phyloP scores from a whole-genome alignment of 257 asterid species.

The Coffea eugenioides region DNA sequence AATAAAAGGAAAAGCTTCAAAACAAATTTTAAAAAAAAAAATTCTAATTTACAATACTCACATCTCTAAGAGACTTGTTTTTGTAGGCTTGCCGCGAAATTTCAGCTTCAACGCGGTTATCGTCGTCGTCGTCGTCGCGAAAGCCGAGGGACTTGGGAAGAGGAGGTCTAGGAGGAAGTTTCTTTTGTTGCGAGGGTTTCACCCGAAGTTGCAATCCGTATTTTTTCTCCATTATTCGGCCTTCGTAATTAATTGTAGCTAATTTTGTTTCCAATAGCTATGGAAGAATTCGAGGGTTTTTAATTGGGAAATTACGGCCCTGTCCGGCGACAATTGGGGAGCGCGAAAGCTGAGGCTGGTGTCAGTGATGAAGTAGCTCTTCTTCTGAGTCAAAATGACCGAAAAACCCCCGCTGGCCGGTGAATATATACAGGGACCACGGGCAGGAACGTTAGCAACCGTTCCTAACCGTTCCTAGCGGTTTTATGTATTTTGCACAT shows the following conservation, averaged over 20 bases:
- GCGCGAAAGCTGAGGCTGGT: background rate
- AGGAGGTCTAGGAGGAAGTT: conserved; percentile 60
- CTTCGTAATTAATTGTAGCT: background rate
- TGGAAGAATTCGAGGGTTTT: background rate
- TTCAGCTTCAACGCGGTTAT: conserved; percentile 67
- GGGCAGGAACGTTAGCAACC: no score
- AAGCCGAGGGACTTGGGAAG: conserved; percentile 51
- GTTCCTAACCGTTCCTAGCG: no score
- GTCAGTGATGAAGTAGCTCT: no score
- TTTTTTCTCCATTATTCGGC: conserved; percentile 41
- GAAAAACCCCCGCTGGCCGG: no score
- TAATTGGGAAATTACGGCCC: background rate
- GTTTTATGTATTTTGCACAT: no score
- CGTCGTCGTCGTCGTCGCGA: conserved; percentile 58
- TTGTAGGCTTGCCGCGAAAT: conserved; percentile 82
- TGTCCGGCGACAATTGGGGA: background rate
- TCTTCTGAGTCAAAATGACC: no score
- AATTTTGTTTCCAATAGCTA: no score
- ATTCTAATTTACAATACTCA: conserved; percentile 25
- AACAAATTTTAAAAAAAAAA: background rate
- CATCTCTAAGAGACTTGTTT: conserved; percentile 75
- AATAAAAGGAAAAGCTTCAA: background rate
- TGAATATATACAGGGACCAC: no score
- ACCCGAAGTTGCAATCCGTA: conserved; percentile 87
- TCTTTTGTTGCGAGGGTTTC: conserved; percentile 63